A percentile compares a stretch with the other conserved stretches of the same genome.
phyloP scores from a whole-genome alignment of 306 rosid species.

The Cucurbita ficifolia region DNA sequence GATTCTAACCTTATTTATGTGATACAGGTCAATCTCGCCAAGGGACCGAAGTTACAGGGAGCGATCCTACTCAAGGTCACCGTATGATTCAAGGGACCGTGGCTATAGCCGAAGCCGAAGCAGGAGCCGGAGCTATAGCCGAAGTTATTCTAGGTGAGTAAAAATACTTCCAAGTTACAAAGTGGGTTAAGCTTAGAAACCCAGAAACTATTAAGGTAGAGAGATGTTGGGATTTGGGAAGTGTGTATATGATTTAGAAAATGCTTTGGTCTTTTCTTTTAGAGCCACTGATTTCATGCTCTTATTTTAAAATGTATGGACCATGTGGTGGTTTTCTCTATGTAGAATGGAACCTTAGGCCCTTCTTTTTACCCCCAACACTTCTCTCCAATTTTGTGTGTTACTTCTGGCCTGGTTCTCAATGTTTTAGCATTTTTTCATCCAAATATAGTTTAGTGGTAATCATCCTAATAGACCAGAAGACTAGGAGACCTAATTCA shows the following conservation, averaged over 20 bases:
- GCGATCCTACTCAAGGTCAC: slow-evolving; percentile 44
- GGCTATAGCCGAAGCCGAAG: slow-evolving; percentile 27
- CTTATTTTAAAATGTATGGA: neutral
- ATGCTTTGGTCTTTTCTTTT: neutral
- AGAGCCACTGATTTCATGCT: neutral
- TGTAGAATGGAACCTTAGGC: too few species aligned
- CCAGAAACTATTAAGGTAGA: neutral
- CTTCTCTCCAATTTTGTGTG: too few species aligned
- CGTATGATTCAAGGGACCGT: slow-evolving; percentile 36
- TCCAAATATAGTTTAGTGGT: too few species aligned
- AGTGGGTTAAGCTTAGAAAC: too few species aligned
- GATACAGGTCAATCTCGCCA: slow-evolving; percentile 56
- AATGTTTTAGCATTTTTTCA: too few species aligned
- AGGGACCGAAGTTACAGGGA: slow-evolving; percentile 27
- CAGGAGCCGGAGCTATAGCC: slow-evolving; percentile 27
- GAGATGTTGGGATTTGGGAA: neutral
- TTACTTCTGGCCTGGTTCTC: too few species aligned
- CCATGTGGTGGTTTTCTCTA: too few species aligned
- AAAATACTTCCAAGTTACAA: neutral
- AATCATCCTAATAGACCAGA: too few species aligned
- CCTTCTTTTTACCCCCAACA: too few species aligned
- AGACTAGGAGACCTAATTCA: too few species aligned
- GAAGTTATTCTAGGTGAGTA: slow-evolving; percentile 32
- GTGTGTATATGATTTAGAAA: neutral
- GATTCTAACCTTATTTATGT: neutral